Evolutionary conservation across 2,329 filamentous ascomycete genomes (phyloP), one percentile per base, ranked within the genome.

Genomic region (Ustulina deusta): DNA sequence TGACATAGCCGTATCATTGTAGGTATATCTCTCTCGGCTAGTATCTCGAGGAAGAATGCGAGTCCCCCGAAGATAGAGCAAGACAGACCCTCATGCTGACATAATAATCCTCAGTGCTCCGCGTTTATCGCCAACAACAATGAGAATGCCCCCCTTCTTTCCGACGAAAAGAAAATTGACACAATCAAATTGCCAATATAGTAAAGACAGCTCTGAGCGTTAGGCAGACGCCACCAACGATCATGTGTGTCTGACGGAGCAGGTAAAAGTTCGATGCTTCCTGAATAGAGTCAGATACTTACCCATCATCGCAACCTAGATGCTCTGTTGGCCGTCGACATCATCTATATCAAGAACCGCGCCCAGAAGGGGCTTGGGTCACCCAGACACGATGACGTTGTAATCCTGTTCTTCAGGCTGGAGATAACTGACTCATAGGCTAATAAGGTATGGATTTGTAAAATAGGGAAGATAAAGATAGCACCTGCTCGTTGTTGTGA

Each of bases 171-270:
- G 15, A 42, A n/a, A 49, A 55, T 34, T 6, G 17, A 17, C 46
- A 29, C n/a, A 34, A 40, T 54, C 59, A n/a, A 52, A 58, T 42
- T 22, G 22, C 13, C 7, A 25, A 7, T 20, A 13, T 17, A 36
- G 38, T 44, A 36, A 36, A 40, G 48, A 42, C 25, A 29, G 40
- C 34, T 51, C 32, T 42, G 13, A 2, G 9, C 9, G 2, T 29
- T 32, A 6, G 44, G 34, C 29, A 46, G 42, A 51, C 48, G 61
- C 48, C 48, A 55, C 65, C 49, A 64, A 64, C 55, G 36, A 54
- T 40, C 13, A 17, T 17, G 22, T 48, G 27, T 38, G 48, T 54
- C 46, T 48, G 17, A 46, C n/a, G 22, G 22, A 62, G 36, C 32
- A 42, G 44, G n/a, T 44, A 27, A 7, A 29, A 27, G 11, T 11